A percentile compares a stretch with the other conserved stretches of the same genome.
Evolutionary conservation across 2,329 filamentous ascomycete species (phyloP).

Genomic region (Paraphaeosphaeria sporulosa): DNA sequence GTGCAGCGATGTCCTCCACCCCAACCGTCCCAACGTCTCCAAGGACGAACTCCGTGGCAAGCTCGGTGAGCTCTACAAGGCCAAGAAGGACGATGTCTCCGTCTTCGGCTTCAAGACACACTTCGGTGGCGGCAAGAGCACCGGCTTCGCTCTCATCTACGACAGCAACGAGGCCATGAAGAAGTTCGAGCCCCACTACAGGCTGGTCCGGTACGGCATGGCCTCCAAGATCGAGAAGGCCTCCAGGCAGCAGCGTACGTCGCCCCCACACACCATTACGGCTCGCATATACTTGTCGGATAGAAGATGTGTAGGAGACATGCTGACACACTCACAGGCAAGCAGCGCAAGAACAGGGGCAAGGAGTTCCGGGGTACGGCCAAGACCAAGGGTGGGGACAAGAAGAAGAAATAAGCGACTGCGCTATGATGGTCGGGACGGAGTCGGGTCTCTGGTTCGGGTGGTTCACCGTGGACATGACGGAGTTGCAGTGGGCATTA

Average conservation of each 20-base stretch:
- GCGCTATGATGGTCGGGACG: slow-evolving; percentile 38
- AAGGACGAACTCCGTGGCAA: slow-evolving; percentile 98
- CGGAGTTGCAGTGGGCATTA: slow-evolving; percentile 46
- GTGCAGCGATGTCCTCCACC: slow-evolving; percentile 97
- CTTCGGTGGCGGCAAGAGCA: slow-evolving; percentile 99
- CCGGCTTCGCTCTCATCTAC: slow-evolving; percentile 98
- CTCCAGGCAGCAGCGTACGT: slow-evolving; percentile 98
- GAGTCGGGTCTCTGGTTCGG: slow-evolving; percentile 43
- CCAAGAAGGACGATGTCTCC: slow-evolving; percentile 94
- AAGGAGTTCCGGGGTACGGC: slow-evolving; percentile 98
- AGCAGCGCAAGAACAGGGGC: slow-evolving; percentile 99
- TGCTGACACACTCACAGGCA: slow-evolving; percentile 71
- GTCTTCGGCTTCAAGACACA: slow-evolving; percentile 99
- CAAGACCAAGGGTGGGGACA: slow-evolving; percentile 95
- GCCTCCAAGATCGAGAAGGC: slow-evolving; percentile 96
- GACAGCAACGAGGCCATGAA: slow-evolving; percentile 98
- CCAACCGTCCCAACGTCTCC: slow-evolving; percentile 96
- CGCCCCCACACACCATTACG: slow-evolving; percentile 14
- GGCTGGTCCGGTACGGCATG: slow-evolving; percentile 90
- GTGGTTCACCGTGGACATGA: slow-evolving; percentile 41
- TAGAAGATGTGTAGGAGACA: slow-evolving; percentile 24
- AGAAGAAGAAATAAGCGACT: slow-evolving; percentile 71
- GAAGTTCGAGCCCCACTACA: slow-evolving; percentile 99
- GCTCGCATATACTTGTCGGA: slow-evolving; percentile 16
- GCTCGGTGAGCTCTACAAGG: slow-evolving; percentile 96